Base-by-base conservation (phyloP, 1,284 basidiomycete species). In the Schizopora paradoxa region DNA sequence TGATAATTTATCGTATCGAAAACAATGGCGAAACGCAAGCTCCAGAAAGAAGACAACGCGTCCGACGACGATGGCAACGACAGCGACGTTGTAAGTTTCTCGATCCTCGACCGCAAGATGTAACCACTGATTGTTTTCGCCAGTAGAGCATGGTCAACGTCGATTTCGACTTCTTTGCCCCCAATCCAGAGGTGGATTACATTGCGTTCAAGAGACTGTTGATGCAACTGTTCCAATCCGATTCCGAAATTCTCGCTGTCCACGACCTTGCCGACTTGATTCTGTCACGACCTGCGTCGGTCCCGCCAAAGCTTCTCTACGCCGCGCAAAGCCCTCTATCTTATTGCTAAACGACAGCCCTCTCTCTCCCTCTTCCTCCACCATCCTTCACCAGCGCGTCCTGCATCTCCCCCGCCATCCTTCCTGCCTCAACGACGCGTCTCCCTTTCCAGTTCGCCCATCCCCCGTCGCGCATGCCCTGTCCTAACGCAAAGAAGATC, bases 121-220 rank as follows among this genome's bases (percentile, higher is more conserved):
- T 22, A 34, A 5, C 19, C 37, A 27, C 40, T 14, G 7, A 7
- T n/a, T 11, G 27, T 19, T 27, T 45, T 37, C 23, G 38, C 55
- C 52, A 67, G 63, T 66, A 78, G 76, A 73, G 70, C 62, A 69
- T 82, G 65, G 71, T 88, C 61, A 78, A 95, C 63, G 86, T 96
- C 56, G 84, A 90, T 59, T 95, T 96, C 60, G 91, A 94, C 57
- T 96, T 94, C 63, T 91, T 89, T 73, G 83, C 89, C 63, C 79
- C 90, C 3, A 83, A 89, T 56, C 76, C 86, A 1, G 73, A 75
- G 37, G 73, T 90, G 50, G 92, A 97, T 69, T 93, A 86, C 65
- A 81, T 87, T 52, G 88, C 90, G 1, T 69, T 93, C 61, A 91
- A 92, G 58, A 77, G 86, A 0, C 75, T 96, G 3, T 66, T 93